A percentile compares a stretch with the other conserved stretches of the same genome.
Conservation (phyloP, 2,329 filamentous ascomycete species). For the Lachnellula suecica region DNA sequence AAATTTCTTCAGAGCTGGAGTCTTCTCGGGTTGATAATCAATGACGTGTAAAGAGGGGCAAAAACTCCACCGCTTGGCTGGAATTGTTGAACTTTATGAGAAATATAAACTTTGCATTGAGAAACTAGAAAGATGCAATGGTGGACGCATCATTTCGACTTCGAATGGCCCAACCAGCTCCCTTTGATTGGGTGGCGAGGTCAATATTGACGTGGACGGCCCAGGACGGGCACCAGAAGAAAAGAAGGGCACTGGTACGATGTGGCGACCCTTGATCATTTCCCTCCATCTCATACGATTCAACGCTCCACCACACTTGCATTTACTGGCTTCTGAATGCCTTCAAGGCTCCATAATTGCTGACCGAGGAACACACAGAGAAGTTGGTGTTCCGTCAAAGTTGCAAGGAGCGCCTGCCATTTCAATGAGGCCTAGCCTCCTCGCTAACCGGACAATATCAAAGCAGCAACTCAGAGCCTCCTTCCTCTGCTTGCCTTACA, state of each 20-base stretch:
- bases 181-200: not conserved
- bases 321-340: too few relatives aligned
- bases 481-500: too few relatives aligned
- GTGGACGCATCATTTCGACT: not conserved
- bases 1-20: not conserved
- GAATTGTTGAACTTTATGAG: too few relatives aligned
- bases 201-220: not conserved
- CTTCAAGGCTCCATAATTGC: not conserved
- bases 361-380: too few relatives aligned
- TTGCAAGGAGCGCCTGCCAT: too few relatives aligned
- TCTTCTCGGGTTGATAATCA: not conserved
- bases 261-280: not conserved
- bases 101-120: not conserved
- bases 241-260: not conserved
- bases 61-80: not conserved
- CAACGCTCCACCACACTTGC: too few relatives aligned
- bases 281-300: not conserved
- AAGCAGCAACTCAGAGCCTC: too few relatives aligned
- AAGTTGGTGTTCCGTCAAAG: too few relatives aligned
- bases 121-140: not conserved
- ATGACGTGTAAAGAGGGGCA: not conserved
- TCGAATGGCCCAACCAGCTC: not conserved
- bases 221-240: not conserved
- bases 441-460: too few relatives aligned
- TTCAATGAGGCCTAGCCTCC: too few relatives aligned